Evolutionary conservation across 768 basidiomycete genomes (phyloP).

Genomic region (Suillus decipiens): DNA sequence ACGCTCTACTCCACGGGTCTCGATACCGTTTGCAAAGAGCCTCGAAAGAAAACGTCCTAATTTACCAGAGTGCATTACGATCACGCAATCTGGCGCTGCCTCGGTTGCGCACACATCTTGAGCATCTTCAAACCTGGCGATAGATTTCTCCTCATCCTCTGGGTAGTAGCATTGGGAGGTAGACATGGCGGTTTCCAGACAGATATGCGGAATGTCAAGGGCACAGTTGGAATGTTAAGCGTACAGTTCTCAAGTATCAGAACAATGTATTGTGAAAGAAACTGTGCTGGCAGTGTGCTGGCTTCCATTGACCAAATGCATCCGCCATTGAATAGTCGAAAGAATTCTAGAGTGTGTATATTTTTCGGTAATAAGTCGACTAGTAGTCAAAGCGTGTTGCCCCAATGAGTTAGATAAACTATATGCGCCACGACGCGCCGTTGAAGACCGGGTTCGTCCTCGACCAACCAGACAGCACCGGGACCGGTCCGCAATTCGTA

Average conservation of each 20-base stretch:
- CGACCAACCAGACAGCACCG: background rate
- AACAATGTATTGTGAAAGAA: background rate
- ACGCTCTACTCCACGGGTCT: constrained; percentile 56
- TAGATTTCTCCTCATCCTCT: constrained; percentile 25
- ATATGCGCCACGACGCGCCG: background rate
- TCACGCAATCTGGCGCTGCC: constrained; percentile 28
- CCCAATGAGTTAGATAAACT: background rate
- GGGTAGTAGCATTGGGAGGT: background rate
- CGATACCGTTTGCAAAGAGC: constrained; percentile 50
- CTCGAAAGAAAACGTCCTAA: constrained; percentile 35
- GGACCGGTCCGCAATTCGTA: background rate
- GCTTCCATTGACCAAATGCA: background rate
- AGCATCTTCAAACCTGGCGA: background rate
- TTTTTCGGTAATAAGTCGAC: background rate
- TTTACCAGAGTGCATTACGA: constrained; percentile 32
- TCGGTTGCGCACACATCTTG: constrained; percentile 19
- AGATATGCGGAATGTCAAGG: background rate
- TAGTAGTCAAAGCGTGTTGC: background rate
- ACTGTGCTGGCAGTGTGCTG: constrained; percentile 4
- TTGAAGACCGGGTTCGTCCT: background rate
- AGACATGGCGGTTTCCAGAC: background rate
- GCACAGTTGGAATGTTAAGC: background rate
- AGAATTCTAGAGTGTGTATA: too few species aligned
- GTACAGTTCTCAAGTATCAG: background rate
- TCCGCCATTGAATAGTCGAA: background rate